Evolutionary conservation across 768 basidiomycete species (phyloP), one percentile per base, ranked within the genome.

Genomic region (Roridomyces roridus): DNA sequence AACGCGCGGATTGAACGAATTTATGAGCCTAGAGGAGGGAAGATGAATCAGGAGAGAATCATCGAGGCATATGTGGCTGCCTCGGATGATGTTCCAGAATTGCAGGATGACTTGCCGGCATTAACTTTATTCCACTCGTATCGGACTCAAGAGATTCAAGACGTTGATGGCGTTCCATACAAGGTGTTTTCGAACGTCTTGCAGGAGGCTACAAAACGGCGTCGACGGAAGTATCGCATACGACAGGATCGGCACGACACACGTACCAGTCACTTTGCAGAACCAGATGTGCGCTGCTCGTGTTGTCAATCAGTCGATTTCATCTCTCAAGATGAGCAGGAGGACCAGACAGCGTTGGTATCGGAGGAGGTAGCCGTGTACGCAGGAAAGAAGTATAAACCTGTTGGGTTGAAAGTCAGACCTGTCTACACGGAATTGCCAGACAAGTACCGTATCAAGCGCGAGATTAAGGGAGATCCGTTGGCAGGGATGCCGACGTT

Each of bases 391-490:
- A 61, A 60, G 31, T 70, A 71, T 34, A 70, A 68, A 42, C 57
- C 57, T 4, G 67, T 70, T 0, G 53, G 54, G 1, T 45, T 60
- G 2, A 47, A 40, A 10, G 62, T 68, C 1, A 59, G 63, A 9
- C 69, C 67, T 12, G 62, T 71, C 5, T 51, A 45, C 23, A 51
- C 50, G 4, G 51, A 51, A 35, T 26, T 62, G 15, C 66, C 69
- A 1, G 62, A 67, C 15, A 58, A 70, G 40, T 64, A 65, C 0
- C 20, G 47, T 5, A 67, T 72, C 5, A 26, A 42, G 4, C 28
- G 62, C 0, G 46, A 37, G 20, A 62, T 73, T 36, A 65, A 64
- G 4, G 65, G 66, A 9, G 64, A 74, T 35, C 73, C 68, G 1
- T 52, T 74, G 1, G 17, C 21, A 2, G 45, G 29, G 0, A 48